Evolutionary conservation across 1,139 yeast genomes (phyloP), one percentile per base, ranked within the genome.

Genomic region (Nakaseomyces sp.): DNA sequence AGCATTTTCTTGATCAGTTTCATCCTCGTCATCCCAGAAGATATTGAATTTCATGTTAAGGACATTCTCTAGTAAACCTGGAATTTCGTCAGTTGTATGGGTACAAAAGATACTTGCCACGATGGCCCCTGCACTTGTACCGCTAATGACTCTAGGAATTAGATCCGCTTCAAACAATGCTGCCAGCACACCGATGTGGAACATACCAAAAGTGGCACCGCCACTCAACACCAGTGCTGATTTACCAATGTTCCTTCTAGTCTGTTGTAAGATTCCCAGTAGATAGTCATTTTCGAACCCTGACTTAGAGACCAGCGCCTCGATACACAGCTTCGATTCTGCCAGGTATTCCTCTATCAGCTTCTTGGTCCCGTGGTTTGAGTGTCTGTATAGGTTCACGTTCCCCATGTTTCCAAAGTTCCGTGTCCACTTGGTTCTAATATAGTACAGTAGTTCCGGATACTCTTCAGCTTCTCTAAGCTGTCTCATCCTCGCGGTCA

Each of bases 51-150:
- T 77, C 41, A 71, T 68, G 8, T 71, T 72, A 32, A 80, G 67
- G 32, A 84, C 70, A 3, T 74, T 70, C 33, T 70, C 70, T 37
- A 85, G 64, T 24, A 85, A 63, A 3, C 64, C 70, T 19, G 74
- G 69, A 1, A 85, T 74, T 61, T 89, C 97, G 41, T 79, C 85
- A 51, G 81, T 81, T 17, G 81, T 75, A 57, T 84, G 88, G 9
- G 85, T 81, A 55, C 96, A 86, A 40, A 91, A 68, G 15, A 89
- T 77, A 45, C 95, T 77, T 5, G 97, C 97, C 47, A 93, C 81
- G 43, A 91, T 88, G 0, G 96, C 88, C 12, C 98, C 98, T 0
- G 96, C 95, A n/a, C 95, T 85, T n/a, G 95, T 83, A 0, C 98
- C 98, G 43, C 95, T 83, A 12, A 93, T 77, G 42, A 91, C 87